These are phyloP conservation scores for Berberis thunbergii DNA, from an alignment of 164 flowering plant genomes.

Conservation along the genomic window DNA sequence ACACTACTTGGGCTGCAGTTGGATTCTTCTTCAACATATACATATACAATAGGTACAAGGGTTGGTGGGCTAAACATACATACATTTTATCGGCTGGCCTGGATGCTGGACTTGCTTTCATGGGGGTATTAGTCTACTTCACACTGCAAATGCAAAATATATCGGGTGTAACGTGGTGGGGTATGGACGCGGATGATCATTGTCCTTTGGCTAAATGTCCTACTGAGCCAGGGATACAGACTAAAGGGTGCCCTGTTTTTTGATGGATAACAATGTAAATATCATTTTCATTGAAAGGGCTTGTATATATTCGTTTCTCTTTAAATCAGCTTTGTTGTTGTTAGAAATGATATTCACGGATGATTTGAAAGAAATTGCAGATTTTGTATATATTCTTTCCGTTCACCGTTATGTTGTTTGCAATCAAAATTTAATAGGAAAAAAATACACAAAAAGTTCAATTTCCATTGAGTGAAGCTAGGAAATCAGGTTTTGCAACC, in stretches of 20 bases:
- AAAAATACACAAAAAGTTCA: no score
- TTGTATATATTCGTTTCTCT: no score
- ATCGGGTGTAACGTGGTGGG: slow-evolving; percentile 53
- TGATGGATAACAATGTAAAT: not conserved
- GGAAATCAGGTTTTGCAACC: no score
- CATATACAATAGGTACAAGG: slow-evolving; percentile 31
- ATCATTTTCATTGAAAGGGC: no score
- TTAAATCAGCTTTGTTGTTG: no score
- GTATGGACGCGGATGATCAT: slow-evolving; percentile 29
- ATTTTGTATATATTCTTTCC: no score
- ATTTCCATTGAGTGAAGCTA: no score
- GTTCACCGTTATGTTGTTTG: no score
- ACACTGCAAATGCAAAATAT: slow-evolving; percentile 26
- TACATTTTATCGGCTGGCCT: slow-evolving; percentile 60
- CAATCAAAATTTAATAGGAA: no score
- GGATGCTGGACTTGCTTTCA: slow-evolving; percentile 58
- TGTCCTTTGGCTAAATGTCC: slow-evolving; percentile 57
- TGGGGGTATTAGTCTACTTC: slow-evolving; percentile 32
- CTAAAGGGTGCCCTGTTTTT: slow-evolving; percentile 43
- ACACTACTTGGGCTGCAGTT: slow-evolving; percentile 29
- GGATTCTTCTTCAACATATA: slow-evolving; percentile 47
- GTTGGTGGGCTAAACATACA: slow-evolving; percentile 63
- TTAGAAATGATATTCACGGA: no score
- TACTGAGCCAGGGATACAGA: slow-evolving; percentile 43
- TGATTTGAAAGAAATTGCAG: no score